A percentile compares a stretch with the other conserved stretches of the same genome.
phyloP scores from a whole-genome alignment of 768 basidiomycete genomes.

The Tricholoma furcatifolium region DNA sequence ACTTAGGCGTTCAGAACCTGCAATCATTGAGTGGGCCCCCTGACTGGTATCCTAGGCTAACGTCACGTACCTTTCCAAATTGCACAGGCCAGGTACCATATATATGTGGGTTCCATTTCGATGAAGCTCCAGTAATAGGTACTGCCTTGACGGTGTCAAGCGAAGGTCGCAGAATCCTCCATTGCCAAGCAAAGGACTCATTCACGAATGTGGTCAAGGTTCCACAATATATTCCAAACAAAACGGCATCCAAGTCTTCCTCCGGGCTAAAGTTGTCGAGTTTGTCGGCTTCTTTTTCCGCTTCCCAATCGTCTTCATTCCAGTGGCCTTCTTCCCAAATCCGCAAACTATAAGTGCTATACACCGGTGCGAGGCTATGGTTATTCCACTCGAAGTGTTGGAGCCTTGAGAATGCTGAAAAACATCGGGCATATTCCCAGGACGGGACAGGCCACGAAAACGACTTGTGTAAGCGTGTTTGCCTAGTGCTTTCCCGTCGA shows the following conservation, averaged over 20 bases:
- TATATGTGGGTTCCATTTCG: no score
- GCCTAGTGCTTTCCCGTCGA: background rate
- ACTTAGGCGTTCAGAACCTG: no score
- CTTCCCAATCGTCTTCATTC: background rate
- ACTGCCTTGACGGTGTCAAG: background rate
- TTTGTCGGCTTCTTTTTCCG: background rate
- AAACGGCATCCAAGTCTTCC: background rate
- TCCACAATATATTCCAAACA: conserved; percentile 2
- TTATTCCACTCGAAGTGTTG: conserved; percentile 9
- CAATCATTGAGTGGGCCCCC: no score
- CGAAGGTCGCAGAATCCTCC: background rate
- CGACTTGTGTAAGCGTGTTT: background rate
- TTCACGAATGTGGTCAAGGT: background rate
- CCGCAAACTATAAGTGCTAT: background rate
- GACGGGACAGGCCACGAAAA: background rate
- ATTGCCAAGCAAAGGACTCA: background rate
- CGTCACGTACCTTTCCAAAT: no score
- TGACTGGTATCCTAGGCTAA: no score
- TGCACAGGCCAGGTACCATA: no score
- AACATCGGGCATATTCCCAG: conserved; percentile 6
- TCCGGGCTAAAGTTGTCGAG: background rate
- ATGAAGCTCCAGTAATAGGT: no score
- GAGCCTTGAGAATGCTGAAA: background rate
- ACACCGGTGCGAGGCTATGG: background rate
- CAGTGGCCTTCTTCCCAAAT: background rate